These are phyloP conservation scores for Hortiboletus campestris DNA, from an alignment of 768 basidiomycete genomes.

Conservation along the genomic window DNA sequence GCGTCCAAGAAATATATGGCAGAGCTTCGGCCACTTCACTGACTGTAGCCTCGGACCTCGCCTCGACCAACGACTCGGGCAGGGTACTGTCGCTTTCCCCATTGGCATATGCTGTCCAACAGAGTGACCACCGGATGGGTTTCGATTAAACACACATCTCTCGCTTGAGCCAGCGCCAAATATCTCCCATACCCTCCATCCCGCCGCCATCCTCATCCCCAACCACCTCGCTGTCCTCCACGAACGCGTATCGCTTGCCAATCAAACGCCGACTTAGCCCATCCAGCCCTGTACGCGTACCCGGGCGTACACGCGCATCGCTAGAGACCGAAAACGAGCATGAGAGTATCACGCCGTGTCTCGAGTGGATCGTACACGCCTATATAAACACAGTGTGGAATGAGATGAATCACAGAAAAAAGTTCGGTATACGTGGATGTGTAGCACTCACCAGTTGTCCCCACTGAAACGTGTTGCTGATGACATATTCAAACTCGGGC, in stretches of 20 bases:
- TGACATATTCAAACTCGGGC: slow-evolving; percentile 80
- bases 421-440: slow-evolving; percentile 8
- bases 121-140: not conserved
- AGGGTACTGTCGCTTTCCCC: no score
- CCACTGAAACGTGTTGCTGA: slow-evolving; percentile 47
- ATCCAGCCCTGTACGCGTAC: not conserved
- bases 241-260: slow-evolving; percentile 40
- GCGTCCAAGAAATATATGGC: no score
- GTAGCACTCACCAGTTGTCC: slow-evolving; percentile 42
- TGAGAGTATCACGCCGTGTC: slow-evolving; percentile 52
- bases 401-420: not conserved
- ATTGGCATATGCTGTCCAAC: not conserved
- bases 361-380: slow-evolving; percentile 53
- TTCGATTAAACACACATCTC: slow-evolving; percentile 19
- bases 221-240: slow-evolving; percentile 26
- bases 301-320: not conserved
- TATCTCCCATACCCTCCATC: slow-evolving; percentile 12
- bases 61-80: no score
- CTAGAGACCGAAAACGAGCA: slow-evolving; percentile 8
- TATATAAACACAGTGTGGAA: not conserved
- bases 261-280: slow-evolving; percentile 27
- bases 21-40: no score
- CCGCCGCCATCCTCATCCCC: not conserved
- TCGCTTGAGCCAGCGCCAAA: slow-evolving; percentile 26
- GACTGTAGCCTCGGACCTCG: no score